Conservation (phyloP, 192 early-diverging fungal genomes). For the Obelidium mucronatum region DNA sequence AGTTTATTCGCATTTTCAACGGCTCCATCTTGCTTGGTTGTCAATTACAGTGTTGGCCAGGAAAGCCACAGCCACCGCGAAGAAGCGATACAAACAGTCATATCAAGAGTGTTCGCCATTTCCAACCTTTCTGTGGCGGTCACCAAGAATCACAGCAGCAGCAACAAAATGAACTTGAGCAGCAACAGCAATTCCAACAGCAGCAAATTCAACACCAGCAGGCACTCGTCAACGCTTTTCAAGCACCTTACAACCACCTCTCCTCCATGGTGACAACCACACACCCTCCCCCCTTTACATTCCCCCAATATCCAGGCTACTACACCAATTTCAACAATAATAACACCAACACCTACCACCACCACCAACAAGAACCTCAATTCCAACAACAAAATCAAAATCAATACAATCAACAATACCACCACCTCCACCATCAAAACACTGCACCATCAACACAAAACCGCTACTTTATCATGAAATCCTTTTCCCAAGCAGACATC, state of each 20-base stretch:
- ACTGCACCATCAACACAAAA: neutral
- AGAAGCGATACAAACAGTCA: no score
- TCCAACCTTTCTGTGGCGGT: no score
- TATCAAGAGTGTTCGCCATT: no score
- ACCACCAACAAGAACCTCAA: neutral
- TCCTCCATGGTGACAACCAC: neutral
- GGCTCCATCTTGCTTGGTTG: slow-evolving; percentile 8
- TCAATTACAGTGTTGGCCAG: neutral
- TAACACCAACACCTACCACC: neutral
- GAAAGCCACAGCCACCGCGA: slow-evolving; percentile 1
- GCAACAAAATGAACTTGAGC: neutral
- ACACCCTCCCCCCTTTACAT: neutral
- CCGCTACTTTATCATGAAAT: slow-evolving; percentile 23
- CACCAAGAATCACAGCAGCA: neutral
- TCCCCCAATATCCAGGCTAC: neutral
- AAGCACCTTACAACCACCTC: neutral
- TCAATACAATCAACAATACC: neutral
- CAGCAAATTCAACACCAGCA: neutral
- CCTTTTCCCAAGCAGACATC: neutral
- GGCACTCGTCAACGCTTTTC: no score
- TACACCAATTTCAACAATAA: neutral
- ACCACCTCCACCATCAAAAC: neutral
- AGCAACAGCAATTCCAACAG: neutral
- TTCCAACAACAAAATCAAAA: neutral
- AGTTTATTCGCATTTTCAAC: slow-evolving; percentile 18